Conservation (phyloP, 345 rosid species). For the Lumnitzera racemosa region DNA sequence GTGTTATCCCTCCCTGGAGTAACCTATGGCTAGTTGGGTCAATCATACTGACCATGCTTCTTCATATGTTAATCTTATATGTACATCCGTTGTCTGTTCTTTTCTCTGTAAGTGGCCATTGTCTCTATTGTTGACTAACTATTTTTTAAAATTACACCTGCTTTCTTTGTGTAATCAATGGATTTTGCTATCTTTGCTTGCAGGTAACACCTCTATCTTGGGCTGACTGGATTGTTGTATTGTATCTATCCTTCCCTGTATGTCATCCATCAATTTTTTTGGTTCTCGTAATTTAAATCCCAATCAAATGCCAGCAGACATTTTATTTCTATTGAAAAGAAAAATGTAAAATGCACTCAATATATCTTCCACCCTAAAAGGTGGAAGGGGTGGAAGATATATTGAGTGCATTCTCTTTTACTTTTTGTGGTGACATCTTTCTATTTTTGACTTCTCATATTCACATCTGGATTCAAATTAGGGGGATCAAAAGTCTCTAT, state of each 20-base stretch:
- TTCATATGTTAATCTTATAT: slow-evolving; percentile 76
- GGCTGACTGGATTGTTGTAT: slow-evolving; percentile 78
- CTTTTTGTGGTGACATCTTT: too few species aligned
- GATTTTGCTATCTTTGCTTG: slow-evolving; percentile 17
- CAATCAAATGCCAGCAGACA: too few species aligned
- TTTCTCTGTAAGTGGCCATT: slow-evolving; percentile 72
- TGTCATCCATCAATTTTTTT: slow-evolving; percentile 10
- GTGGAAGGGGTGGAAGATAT: too few species aligned
- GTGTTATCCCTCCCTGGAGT: slow-evolving; percentile 97
- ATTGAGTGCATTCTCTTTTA: too few species aligned
- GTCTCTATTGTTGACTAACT: slow-evolving; percentile 8
- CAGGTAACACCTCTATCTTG: slow-evolving; percentile 95
- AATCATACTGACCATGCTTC: slow-evolving; percentile 82
- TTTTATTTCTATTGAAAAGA: too few species aligned
- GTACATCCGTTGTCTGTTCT: slow-evolving; percentile 80
- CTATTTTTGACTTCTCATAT: too few species aligned
- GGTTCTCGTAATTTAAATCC: background rate
- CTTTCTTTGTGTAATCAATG: slow-evolving; percentile 9
- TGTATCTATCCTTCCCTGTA: slow-evolving; percentile 97
- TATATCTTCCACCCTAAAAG: too few species aligned
- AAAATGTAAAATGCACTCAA: too few species aligned
- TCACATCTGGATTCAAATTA: too few species aligned
- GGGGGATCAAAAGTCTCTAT: too few species aligned
- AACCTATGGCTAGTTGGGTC: slow-evolving; percentile 96
- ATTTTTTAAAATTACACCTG: slow-evolving; percentile 1